Base-by-base conservation (phyloP, 495 filamentous ascomycete genomes). In the Podospora pseudocomata region DNA sequence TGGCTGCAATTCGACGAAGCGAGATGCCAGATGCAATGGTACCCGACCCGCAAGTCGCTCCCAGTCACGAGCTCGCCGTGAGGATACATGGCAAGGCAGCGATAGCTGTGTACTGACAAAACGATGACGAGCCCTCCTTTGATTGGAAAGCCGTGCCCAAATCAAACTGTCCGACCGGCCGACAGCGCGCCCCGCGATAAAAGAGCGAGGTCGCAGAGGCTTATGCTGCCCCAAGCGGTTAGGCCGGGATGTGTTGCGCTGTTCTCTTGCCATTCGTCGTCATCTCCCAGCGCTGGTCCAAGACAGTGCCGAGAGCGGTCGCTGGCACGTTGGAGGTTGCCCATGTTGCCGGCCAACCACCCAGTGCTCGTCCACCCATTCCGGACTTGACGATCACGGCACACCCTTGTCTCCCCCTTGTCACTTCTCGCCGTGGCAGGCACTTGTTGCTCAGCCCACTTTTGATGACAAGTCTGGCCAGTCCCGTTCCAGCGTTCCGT, bases 211-310 rank as follows among this genome's bases (percentile, higher is more conserved):
- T 23, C 39, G 39, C 39, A 16, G 9, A 16, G 39, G 11, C 34
- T 1, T 5, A 6, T 39, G 11, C 9, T 49, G 2, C 64, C 49
- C 13, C 27, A 65, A 19, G n/a, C 19, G 64, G 66, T 15, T 64
- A 64, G n/a, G 5, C 16, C 23, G 54, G 60, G 56, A 60, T n/a
- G 32, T 73, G 70, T 74, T 65, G 65, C 68, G 20, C 60, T 34
- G 64, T 67, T 68, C 71, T 73, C 65, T 28, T 64, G 63, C 72
- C 72, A 77, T 76, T 77, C 72, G 74, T 70, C 70, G 66, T 73
- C 74, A 74, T 74, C 39, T 65, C 32, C n/a, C 49, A 49, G 70
- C 60, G 57, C 67, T 60, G 27, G 56, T 53, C 61, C 54, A 7
- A 13, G 39, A 71, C 74, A 67, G 75, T 77, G 75, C 34, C 55